phyloP scores from a whole-genome alignment of 495 filamentous ascomycete genomes.

The Trichocladium uniseriatum region DNA sequence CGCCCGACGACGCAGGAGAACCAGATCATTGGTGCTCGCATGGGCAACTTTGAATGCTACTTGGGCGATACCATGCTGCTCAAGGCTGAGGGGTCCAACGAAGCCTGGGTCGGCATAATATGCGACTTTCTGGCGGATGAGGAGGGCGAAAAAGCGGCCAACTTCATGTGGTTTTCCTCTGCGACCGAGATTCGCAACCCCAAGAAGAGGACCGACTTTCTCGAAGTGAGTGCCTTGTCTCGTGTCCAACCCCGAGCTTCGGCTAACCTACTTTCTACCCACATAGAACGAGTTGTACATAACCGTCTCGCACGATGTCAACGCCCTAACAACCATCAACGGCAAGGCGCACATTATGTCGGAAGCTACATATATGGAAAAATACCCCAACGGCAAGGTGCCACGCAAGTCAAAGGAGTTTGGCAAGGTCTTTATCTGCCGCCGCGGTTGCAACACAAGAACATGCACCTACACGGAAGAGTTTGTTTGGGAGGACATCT shows the following conservation, averaged over 20 bases:
- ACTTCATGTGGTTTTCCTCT: conserved; percentile 85
- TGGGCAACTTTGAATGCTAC: conserved; percentile 73
- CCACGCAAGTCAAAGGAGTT: conserved; percentile 63
- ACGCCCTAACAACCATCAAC: conserved; percentile 82
- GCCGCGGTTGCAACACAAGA: conserved; percentile 76
- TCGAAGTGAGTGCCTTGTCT: conserved; percentile 42
- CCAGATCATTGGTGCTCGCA: conserved; percentile 69
- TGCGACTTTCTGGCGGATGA: conserved; percentile 65
- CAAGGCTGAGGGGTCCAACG: conserved; percentile 67
- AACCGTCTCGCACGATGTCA: conserved; percentile 72
- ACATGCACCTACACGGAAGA: conserved; percentile 89
- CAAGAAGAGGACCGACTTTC: conserved; percentile 73
- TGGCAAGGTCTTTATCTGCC: conserved; percentile 86
- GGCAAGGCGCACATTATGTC: conserved; percentile 80
- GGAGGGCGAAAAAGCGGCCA: conserved; percentile 55
- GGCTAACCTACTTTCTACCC: neutral
- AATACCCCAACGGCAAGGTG: conserved; percentile 69
- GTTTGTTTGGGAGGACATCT: conserved; percentile 83
- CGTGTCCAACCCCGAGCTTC: neutral
- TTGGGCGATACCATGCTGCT: conserved; percentile 78
- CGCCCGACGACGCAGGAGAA: conserved; percentile 21
- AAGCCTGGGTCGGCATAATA: conserved; percentile 86
- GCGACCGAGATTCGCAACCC: conserved; percentile 77
- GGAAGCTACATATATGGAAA: conserved; percentile 48
- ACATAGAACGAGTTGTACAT: conserved; percentile 81